Conservation (phyloP, 2,329 filamentous ascomycete species). For the Rhynchosporium graminicola region DNA sequence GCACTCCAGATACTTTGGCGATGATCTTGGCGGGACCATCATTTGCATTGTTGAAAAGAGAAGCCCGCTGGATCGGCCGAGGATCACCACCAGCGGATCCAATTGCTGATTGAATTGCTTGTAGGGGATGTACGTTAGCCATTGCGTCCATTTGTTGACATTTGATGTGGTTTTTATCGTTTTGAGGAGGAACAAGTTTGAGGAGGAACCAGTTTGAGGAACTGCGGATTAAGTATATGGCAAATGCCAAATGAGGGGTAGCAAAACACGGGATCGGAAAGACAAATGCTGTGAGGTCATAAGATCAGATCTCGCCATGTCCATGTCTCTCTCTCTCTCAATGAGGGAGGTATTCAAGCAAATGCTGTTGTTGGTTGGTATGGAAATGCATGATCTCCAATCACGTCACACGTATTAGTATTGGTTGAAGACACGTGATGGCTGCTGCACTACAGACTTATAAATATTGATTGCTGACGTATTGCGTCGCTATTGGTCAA, state of each 20-base stretch:
- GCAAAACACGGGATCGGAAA: background rate
- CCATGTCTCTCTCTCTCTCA: no score
- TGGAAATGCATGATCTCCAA: background rate
- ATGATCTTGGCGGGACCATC: background rate
- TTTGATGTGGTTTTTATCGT: background rate
- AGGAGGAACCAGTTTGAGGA: background rate
- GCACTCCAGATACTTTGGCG: background rate
- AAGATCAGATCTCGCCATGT: background rate
- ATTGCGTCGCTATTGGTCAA: background rate
- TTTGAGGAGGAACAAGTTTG: background rate
- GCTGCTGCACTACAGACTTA: background rate
- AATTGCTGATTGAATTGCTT: slow-evolving; percentile 1
- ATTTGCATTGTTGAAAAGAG: background rate
- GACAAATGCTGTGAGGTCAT: background rate
- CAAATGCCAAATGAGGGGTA: background rate
- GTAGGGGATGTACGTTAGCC: background rate
- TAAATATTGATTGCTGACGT: background rate
- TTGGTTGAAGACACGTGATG: background rate
- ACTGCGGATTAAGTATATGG: background rate
- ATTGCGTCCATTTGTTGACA: background rate
- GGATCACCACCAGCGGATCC: background rate
- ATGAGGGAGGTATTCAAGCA: background rate
- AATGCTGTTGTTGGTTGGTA: background rate
- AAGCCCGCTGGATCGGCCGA: background rate
- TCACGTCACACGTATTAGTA: background rate